These are phyloP conservation scores for Dendrothele bispora DNA, from an alignment of 768 basidiomycete genomes.

Conservation along the genomic window DNA sequence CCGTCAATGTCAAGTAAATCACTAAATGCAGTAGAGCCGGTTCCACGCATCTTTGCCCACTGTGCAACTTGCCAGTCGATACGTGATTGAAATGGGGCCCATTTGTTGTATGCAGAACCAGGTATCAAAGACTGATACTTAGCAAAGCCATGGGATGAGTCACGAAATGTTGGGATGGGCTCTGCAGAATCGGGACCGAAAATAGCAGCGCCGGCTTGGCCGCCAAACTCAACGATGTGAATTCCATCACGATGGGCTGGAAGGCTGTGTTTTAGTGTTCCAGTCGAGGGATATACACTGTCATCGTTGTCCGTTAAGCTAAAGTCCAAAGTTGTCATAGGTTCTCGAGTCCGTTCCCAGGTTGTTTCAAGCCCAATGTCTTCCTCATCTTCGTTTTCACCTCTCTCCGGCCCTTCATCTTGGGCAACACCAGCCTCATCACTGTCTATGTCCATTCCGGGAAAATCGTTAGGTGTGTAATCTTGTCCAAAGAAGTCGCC, in stretches of 20 bases:
- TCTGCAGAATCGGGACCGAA: neutral
- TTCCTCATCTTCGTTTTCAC: neutral
- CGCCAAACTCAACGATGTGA: too few species aligned
- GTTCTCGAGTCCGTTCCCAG: neutral
- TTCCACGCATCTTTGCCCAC: constrained; percentile 27
- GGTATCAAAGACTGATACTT: neutral
- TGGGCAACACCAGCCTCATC: neutral
- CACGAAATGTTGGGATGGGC: too few species aligned
- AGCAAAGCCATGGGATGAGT: neutral
- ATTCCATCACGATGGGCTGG: neutral
- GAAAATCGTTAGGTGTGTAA: neutral
- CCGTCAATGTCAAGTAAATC: too few species aligned
- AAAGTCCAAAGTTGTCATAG: neutral
- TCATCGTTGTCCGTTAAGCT: too few species aligned
- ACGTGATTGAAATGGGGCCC: constrained; percentile 23
- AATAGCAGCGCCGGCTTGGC: neutral
- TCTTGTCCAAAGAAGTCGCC: constrained; percentile 5
- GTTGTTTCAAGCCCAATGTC: neutral
- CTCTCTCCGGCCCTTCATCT: neutral
- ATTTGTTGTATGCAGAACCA: neutral
- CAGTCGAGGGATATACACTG: neutral
- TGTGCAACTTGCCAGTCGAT: too few species aligned
- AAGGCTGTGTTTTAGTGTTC: neutral
- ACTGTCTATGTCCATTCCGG: neutral
- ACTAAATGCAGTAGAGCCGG: too few species aligned